These are phyloP conservation scores for Ambrosiella xylebori DNA, from an alignment of 2,329 filamentous ascomycete species.

Conservation along the genomic window DNA sequence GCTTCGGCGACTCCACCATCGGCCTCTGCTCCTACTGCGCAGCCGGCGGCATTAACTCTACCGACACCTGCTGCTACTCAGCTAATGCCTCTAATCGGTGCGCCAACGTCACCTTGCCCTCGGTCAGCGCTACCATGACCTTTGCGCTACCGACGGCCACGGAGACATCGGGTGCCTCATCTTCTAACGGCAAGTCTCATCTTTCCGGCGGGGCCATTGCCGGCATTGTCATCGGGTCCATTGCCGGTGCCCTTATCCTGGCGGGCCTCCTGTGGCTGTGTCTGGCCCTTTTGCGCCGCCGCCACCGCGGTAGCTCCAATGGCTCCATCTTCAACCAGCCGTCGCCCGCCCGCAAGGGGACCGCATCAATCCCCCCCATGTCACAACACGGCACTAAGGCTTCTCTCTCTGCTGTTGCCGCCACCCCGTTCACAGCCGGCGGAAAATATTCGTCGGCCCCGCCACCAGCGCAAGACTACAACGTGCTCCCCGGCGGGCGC, in stretches of 20 bases:
- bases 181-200: slow-evolving; percentile 21
- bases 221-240: slow-evolving; percentile 68
- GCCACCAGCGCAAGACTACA: slow-evolving; percentile 36
- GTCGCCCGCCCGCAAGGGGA: slow-evolving; percentile 45
- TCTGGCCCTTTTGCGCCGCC: slow-evolving; percentile 31
- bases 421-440: neutral
- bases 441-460: neutral
- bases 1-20: slow-evolving; percentile 52
- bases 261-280: slow-evolving; percentile 53
- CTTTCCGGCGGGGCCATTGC: slow-evolving; percentile 80
- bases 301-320: slow-evolving; percentile 44
- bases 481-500: slow-evolving; percentile 67
- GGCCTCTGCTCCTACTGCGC: slow-evolving; percentile 81
- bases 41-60: slow-evolving; percentile 70
- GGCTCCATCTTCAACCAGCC: slow-evolving; percentile 75
- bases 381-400: slow-evolving; percentile 14
- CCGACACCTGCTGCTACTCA: slow-evolving; percentile 85
- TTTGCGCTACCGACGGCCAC: slow-evolving; percentile 33
- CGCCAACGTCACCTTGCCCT: slow-evolving; percentile 58
- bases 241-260: slow-evolving; percentile 55
- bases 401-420: slow-evolving; percentile 11
- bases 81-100: slow-evolving; percentile 61
- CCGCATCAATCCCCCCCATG: slow-evolving; percentile 24
- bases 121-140: slow-evolving; percentile 51
- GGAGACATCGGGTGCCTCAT: slow-evolving; percentile 22